Percentiles rank a stretch among this genome's conserved stretches.
Conservation (phyloP, 2,329 filamentous ascomycete genomes). For the Dactylellina haptotyla region DNA sequence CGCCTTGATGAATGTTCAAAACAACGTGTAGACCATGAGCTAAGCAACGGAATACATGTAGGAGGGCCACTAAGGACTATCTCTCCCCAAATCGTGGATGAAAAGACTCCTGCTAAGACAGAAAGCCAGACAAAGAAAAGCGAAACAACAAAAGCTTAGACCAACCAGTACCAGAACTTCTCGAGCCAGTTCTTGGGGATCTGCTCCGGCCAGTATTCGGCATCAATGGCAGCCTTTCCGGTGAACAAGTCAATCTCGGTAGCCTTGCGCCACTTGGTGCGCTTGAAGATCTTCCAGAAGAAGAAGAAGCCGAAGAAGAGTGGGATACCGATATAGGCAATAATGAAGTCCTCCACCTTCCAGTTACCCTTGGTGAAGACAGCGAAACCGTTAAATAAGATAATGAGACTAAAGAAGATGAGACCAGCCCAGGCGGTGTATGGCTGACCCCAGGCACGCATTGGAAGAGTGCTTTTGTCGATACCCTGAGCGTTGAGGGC, state of each 20-base stretch:
- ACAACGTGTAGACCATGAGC: slow-evolving; percentile 25
- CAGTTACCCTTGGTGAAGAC: slow-evolving; percentile 76
- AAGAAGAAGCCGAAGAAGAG: slow-evolving; percentile 71
- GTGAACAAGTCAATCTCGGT: slow-evolving; percentile 69
- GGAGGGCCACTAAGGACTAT: slow-evolving; percentile 16
- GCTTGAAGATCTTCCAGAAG: slow-evolving; percentile 69
- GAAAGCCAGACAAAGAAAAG: not conserved
- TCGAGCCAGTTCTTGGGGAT: slow-evolving; percentile 40
- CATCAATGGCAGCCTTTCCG: slow-evolving; percentile 72
- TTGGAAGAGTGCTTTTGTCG: slow-evolving; percentile 65
- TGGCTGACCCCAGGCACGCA: slow-evolving; percentile 68
- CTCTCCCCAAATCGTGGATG: slow-evolving; percentile 25
- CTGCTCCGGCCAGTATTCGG: slow-evolving; percentile 50
- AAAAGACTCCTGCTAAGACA: not conserved
- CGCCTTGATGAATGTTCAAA: slow-evolving; percentile 35
- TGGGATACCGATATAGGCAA: slow-evolving; percentile 72
- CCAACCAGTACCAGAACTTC: slow-evolving; percentile 51
- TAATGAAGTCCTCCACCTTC: slow-evolving; percentile 72
- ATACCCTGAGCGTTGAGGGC: slow-evolving; percentile 69
- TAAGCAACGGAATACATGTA: slow-evolving; percentile 20
- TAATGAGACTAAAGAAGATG: slow-evolving; percentile 70
- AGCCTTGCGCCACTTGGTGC: slow-evolving; percentile 63
- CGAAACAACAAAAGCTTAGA: slow-evolving; percentile 1
- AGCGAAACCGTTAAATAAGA: slow-evolving; percentile 78
- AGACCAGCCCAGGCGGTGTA: slow-evolving; percentile 73